Conservation (phyloP, 805 yeast species). For the Barnettozyma californica region DNA sequence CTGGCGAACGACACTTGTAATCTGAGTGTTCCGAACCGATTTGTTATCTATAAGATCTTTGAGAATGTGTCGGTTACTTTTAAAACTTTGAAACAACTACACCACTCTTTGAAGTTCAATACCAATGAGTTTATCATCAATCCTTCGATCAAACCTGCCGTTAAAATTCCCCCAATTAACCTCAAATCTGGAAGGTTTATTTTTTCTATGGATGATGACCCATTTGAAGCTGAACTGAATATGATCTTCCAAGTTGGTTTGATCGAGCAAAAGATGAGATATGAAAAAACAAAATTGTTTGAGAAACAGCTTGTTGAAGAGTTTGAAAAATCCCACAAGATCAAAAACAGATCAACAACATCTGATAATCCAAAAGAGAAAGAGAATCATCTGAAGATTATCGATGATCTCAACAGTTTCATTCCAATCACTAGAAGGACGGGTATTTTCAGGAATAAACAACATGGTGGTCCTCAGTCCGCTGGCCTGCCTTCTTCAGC, state of each 20-base stretch:
- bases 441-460: slow-evolving; percentile 2
- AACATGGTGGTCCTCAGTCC: background rate
- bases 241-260: slow-evolving; percentile 61
- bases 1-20: slow-evolving; percentile 39
- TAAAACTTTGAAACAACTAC: slow-evolving; percentile 62
- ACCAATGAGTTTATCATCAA: slow-evolving; percentile 32
- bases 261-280: slow-evolving; percentile 57
- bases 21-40: slow-evolving; percentile 63
- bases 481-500: slow-evolving; percentile 1
- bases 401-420: slow-evolving; percentile 6
- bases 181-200: slow-evolving; percentile 52
- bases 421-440: slow-evolving; percentile 8
- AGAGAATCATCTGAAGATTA: slow-evolving; percentile 2
- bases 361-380: slow-evolving; percentile 3
- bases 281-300: slow-evolving; percentile 42
- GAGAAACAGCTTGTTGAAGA: slow-evolving; percentile 28
- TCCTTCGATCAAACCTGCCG: slow-evolving; percentile 36
- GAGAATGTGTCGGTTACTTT: slow-evolving; percentile 67
- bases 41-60: slow-evolving; percentile 70
- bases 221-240: slow-evolving; percentile 73
- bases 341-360: slow-evolving; percentile 5
- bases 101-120: slow-evolving; percentile 41
- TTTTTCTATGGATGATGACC: slow-evolving; percentile 78
- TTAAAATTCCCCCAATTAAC: slow-evolving; percentile 51
- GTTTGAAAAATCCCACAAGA: slow-evolving; percentile 9